phyloP scores from a whole-genome alignment of 352 stramenopile genomes.

The Phytopythium chamaehyphon region DNA sequence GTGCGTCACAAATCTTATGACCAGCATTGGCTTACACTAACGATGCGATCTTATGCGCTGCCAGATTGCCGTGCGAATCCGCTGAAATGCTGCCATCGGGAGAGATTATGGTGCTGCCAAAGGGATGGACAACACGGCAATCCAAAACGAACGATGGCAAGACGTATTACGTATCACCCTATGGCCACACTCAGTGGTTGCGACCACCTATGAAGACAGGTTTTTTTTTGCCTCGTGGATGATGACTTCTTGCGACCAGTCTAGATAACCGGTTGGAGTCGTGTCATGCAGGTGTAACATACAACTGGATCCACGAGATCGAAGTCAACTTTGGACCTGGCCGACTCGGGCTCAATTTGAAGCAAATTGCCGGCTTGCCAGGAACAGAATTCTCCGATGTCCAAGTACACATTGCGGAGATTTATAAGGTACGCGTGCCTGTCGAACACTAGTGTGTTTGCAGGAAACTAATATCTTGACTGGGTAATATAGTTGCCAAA shows the following conservation, averaged over 20 bases:
- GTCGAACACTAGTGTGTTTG: too few relatives aligned
- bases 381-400: slow-evolving; percentile 70
- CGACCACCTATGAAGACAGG: slow-evolving; percentile 72
- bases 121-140: slow-evolving; percentile 73
- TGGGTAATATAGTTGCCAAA: slow-evolving; percentile 51
- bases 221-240: too few relatives aligned
- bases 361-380: slow-evolving; percentile 73
- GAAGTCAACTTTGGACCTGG: slow-evolving; percentile 80
- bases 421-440: slow-evolving; percentile 71
- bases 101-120: slow-evolving; percentile 70
- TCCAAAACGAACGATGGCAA: slow-evolving; percentile 83
- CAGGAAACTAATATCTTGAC: too few relatives aligned
- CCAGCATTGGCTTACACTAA: too few relatives aligned
- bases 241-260: too few relatives aligned
- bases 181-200: slow-evolving; percentile 81
- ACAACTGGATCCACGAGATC: slow-evolving; percentile 82
- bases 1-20: slow-evolving; percentile 10
- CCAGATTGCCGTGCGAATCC: slow-evolving; percentile 48
- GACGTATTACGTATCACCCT: slow-evolving; percentile 84
- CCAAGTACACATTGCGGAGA: slow-evolving; percentile 74
- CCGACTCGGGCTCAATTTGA: slow-evolving; percentile 76
- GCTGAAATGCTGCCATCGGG: slow-evolving; percentile 63
- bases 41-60: background rate
- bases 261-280: too few relatives aligned
- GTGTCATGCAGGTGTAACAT: slow-evolving; percentile 45